Base-by-base conservation (phyloP, 805 yeast species). In the Candida peoriensis region DNA sequence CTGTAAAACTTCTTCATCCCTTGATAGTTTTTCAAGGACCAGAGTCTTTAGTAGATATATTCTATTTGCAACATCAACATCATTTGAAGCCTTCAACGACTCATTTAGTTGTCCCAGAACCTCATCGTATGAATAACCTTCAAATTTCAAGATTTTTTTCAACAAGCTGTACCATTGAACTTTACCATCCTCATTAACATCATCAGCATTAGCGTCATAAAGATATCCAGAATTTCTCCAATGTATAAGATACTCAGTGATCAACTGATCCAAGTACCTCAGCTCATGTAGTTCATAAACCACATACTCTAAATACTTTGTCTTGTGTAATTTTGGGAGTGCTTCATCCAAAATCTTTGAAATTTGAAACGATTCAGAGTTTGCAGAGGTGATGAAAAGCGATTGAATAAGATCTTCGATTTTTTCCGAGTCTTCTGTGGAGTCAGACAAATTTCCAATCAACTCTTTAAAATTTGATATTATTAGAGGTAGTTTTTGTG, bases 311-410 rank as follows among this genome's bases (percentile, higher is more conserved):
- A 81, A 54, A 50, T 81, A 88, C 27, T 55, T 50, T 6, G 66
- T 41, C 8, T 70, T 60, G 20, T 70, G 37, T 6, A 38, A 57
- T 52, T 13, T 58, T 50, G 8, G 20, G 18, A 1, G 48, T 35
- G 8, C 57, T 41, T n/a, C 84, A 2, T 72, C 68, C 31, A 79
- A 60, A 0, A 87, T 77, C 43, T 67, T 60, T 17, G 58, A 42
- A 32, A 70, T 68, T 42, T 83, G 72, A 34, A 80, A 69, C 11
- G 74, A 61, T 39, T 76, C 79, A 38, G 83, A 70, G 43, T 74
- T 76, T 10, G 71, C 67, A 0, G 82, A 64, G 34, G 80, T 81
- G 37, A 85, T 66, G 44, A 88, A 88, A 1, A 90, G 64, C 15
- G 57, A 41, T 36, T 9, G 8, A 15, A 37, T 29, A 6, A 28